phyloP scores from a whole-genome alignment of 768 basidiomycete species.

The Gyrodon lividus region DNA sequence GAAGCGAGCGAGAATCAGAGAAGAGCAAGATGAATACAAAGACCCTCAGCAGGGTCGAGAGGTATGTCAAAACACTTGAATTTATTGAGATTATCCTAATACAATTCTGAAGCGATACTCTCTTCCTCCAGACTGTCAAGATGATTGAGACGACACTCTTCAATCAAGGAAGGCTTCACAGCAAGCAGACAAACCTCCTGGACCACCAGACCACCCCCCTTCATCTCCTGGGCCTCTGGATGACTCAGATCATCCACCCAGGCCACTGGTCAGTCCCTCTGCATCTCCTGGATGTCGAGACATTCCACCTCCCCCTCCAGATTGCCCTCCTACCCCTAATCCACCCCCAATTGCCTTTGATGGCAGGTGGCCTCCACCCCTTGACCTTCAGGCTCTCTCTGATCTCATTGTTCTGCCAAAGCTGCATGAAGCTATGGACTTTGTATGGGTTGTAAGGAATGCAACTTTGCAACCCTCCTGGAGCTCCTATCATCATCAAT shows the following conservation, averaged over 20 bases:
- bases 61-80: not conserved
- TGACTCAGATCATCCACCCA: not conserved
- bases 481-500: not conserved
- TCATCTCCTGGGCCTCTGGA: not conserved
- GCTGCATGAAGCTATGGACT: not conserved
- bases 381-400: not conserved
- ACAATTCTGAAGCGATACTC: not conserved
- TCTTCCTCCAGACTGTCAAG: not conserved
- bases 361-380: not conserved
- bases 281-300: not conserved
- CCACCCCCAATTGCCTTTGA: not conserved
- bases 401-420: not conserved
- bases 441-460: not conserved
- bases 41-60: not conserved
- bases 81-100: not conserved
- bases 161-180: no score
- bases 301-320: not conserved
- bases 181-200: no score
- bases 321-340: not conserved
- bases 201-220: not conserved
- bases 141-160: no score
- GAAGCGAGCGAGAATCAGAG: no score
- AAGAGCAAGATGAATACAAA: not conserved
- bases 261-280: no score
- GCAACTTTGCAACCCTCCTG: constrained; percentile 4